Conservation (phyloP, 1,139 yeast genomes). For the Protomyces arabidopsidicola region DNA sequence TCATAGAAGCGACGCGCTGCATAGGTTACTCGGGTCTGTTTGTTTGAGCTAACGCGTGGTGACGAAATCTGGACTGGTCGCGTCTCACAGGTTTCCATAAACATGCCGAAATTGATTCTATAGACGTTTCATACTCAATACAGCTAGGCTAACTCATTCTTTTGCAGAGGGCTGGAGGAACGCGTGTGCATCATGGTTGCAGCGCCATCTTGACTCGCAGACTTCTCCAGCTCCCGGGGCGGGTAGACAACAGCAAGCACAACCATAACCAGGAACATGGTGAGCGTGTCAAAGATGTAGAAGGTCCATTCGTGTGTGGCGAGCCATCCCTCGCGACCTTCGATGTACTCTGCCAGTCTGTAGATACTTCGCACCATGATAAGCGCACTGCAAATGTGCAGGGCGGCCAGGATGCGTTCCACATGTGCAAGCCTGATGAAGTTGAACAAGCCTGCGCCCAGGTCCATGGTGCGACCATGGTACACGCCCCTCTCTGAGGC, state of each 20-base stretch:
- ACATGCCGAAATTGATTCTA: not conserved
- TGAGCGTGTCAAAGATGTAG: constrained; percentile 69
- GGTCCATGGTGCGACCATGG: not conserved
- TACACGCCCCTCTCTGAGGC: not conserved
- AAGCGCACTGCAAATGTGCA: constrained; percentile 48
- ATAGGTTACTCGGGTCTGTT: no score
- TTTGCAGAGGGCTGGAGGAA: not conserved
- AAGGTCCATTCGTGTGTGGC: constrained; percentile 68
- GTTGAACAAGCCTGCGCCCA: not conserved
- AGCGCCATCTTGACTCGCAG: not conserved
- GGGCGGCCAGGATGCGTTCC: constrained; percentile 29
- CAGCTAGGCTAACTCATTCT: not conserved
- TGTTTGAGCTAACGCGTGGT: no score
- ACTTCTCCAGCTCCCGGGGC: not conserved
- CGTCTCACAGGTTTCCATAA: no score
- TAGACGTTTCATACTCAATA: not conserved
- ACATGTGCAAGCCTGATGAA: not conserved
- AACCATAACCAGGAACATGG: constrained; percentile 45
- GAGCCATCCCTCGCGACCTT: constrained; percentile 72
- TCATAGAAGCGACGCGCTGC: no score
- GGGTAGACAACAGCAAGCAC: not conserved
- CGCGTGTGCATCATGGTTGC: not conserved
- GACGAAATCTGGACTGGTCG: no score
- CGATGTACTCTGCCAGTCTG: constrained; percentile 70
- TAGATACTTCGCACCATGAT: constrained; percentile 72